Evolutionary conservation across 192 early-diverging fungal species (phyloP), one percentile per base, ranked within the genome.

Genomic region (Funneliformis geosporum): DNA sequence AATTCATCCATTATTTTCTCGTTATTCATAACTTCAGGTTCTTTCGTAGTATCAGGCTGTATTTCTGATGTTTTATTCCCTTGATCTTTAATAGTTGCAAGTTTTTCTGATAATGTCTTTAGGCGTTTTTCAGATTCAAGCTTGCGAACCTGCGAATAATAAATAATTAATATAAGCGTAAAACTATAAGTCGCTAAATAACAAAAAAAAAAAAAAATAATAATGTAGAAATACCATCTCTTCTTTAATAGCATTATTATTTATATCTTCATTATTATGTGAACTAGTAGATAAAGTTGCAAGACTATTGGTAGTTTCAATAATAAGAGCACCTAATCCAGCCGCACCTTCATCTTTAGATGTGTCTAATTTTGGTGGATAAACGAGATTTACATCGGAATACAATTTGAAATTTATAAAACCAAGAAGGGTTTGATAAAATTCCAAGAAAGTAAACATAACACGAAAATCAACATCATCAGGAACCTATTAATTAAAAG

Each of bases 341-440:
- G 85, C 92, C 66, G 86, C 92, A 33, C 83, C 86, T n/a, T 86
- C 87, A 71, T 92, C 89, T 79, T 86, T 83, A 50, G 86, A 80
- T 44, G 80, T 81, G 79, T 95, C 94, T 62, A 99, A 74, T 77
- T 87, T 89, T 47, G 98, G 98, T 59, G 98, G 98, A 81, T 99
- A 99, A 23, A 92, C 85, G 55, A 98, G 85, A 87, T 97, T 97
- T 71, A 91, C 78, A 46, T 96, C 93, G 21, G 90, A 88, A 86
- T 92, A 99, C 73, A 99, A 90, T 82, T 93, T 95, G 88, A 87
- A 98, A 88, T 96, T 97, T 84, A 98, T 93, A 86, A 99, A 99
- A 39, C 95, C 94, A 46, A 96, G 82, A 62, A 98, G 86, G 7
- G 95, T 96, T 82, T 92, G 91, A 85, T 99, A 95, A 76, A 99